Evolutionary conservation across 2,329 filamentous ascomycete genomes (phyloP), one percentile per base, ranked within the genome.

Genomic region (Penicillium decumbens): DNA sequence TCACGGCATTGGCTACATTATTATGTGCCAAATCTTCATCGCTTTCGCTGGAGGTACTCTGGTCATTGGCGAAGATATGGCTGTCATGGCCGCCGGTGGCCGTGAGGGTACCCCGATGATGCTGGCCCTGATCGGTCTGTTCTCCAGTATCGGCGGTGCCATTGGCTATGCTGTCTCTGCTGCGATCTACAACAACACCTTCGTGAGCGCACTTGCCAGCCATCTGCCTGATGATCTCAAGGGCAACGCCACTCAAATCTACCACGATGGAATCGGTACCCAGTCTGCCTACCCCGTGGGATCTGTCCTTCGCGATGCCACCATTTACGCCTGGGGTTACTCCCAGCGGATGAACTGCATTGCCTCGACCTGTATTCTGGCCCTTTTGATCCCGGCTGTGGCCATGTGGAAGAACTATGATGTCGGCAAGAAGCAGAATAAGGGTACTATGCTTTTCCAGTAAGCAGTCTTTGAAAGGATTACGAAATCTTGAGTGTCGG

Each of bases 81-180:
- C 60, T 2, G 54, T 56, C 2, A 59, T 63, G 56, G 58, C 58
- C 1, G 50, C 39, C 9, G 60, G 55, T 27, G 53, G 53, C 15
- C 59, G 59, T 20, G 58, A 63, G 33, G 50, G 54, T 6, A 56
- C 60, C 4, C 59, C 60, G 1, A 60, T 61, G 9, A 56, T 55
- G 40, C 49, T 58, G 6, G 59, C 60, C 0, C 30, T 63, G 18
- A 53, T 60, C 15, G 58, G 58, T 1, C 37, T 63, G 5, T 59
- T 59, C 28, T 53, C 58, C 6, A 59, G 50, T n/a, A 50, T 63
- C 13, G 60, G 60, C 7, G 52, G 50, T 18, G 53, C 50, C 3
- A 52, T 62, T 8, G 60, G 60, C 3, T 54, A 56, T 12, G 58
- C 60, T 1, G 56, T 62, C 15, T 59, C 59, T 12, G 56, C 56